These are phyloP conservation scores for Antarctomyces pellizariae DNA, from an alignment of 495 filamentous ascomycete species.

Conservation along the genomic window DNA sequence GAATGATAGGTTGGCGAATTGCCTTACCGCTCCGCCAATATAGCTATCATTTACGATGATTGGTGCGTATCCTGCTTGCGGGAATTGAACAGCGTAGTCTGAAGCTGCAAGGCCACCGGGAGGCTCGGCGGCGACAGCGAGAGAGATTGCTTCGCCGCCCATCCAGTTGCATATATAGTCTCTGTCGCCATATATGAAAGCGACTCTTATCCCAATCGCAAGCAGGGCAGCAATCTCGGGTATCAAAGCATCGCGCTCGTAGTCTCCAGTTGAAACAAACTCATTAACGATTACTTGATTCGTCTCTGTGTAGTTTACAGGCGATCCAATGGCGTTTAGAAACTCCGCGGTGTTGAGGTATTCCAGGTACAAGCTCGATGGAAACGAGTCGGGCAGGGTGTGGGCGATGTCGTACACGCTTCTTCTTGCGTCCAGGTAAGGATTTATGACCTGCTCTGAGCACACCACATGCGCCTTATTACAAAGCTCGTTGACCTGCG, in stretches of 20 bases:
- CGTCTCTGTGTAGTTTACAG: conserved; percentile 40
- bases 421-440: conserved; percentile 21
- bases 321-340: conserved; percentile 37
- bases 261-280: conserved; percentile 30
- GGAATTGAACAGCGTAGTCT: conserved; percentile 21
- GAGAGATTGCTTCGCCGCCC: conserved; percentile 34
- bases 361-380: conserved; percentile 33
- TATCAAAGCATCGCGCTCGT: conserved; percentile 21
- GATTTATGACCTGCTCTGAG: conserved; percentile 20
- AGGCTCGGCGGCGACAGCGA: conserved; percentile 25
- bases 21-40: conserved; percentile 39
- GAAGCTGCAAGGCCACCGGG: conserved; percentile 16
- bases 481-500: conserved; percentile 22
- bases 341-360: conserved; percentile 40
- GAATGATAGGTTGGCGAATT: conserved; percentile 47
- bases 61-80: conserved; percentile 29
- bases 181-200: conserved; percentile 39
- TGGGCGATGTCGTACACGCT: conserved; percentile 41
- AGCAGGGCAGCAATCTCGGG: conserved; percentile 28
- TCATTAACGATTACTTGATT: conserved; percentile 22
- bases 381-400: conserved; percentile 32
- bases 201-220: conserved; percentile 34
- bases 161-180: conserved; percentile 51
- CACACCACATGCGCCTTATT: conserved; percentile 19
- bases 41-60: conserved; percentile 21